Evolutionary conservation across 768 basidiomycete genomes (phyloP), one percentile per base, ranked within the genome.

Genomic region (Collybia nuda): DNA sequence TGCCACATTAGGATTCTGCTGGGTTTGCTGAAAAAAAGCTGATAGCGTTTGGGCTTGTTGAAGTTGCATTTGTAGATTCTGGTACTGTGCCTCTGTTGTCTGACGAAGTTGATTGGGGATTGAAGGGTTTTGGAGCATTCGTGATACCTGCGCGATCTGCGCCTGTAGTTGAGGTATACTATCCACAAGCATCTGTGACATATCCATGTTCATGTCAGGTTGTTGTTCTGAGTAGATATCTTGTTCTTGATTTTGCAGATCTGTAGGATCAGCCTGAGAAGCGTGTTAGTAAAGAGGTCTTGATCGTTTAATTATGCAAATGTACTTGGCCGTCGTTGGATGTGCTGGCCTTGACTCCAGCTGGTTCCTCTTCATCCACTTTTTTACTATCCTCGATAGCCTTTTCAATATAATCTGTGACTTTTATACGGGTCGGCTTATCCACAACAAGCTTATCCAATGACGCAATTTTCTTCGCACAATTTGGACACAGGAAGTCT

Each of bases 401-500:
- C 59, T 77, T 84, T 53, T 91, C 84, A 61, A 98, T 89, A 63
- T 96, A 94, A 53, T 88, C 88, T 47, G 73, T 69, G 38, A 95
- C 91, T 59, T 78, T 86, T 41, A 79, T 82, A 53, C 96, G 83
- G 70, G 80, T 81, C 32, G 84, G 85, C 64, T 85, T 89, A 71
- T 98, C 94, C 61, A 81, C 65, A 50, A 82, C 67, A 43, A 98
- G 77, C 68, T 91, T 91, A 75, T 97, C 94, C 60, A 98, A 72
- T 29, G 90, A 93, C 2, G 86, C 79, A 53, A 98, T 83, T 72
- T 89, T 93, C 69, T 87, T 86, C 55, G 83, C 79, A 68, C 97
- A 98, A 57, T 85, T 84, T 6, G 93, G 95, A 70, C 96, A 98
- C 50, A 88, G 73, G 68, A 98, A 98, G 73, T 97, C 94, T 69